Evolutionary conservation across 2,329 filamentous ascomycete genomes (phyloP), one percentile per base, ranked within the genome.

Genomic region (Ophiostoma angusticollis): DNA sequence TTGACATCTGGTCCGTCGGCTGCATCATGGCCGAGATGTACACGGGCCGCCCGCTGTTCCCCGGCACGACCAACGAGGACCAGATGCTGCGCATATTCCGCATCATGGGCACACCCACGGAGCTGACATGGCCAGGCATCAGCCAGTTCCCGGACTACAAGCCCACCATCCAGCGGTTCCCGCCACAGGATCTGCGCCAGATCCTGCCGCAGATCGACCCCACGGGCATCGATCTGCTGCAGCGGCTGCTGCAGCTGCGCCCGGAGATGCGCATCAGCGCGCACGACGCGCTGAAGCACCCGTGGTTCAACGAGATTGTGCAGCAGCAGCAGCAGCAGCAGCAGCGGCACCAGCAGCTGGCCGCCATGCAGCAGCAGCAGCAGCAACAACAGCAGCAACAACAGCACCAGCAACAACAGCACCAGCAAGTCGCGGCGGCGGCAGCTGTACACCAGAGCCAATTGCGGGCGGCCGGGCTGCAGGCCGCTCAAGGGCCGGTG

Each of bases 11-110:
- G 91, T 94, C 85, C 6, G 91, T 91, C 6, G 91, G 91, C 41
- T 98, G 91, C 60, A 98, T 98, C 67, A 96, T 98, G 91, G 91
- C 91, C 9, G 91, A 98, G 63, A 95, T 98, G 86, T 96, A 93
- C 60, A 95, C 89, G 0, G 91, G 91, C 4, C 75, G 91, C 14
- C 91, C 91, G 0, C 72, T 98, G 6, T 98, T 98, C 64, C 91
- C 91, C 0, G 91, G 91, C 42, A 98, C 91, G 2, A 95, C 91
- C 27, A 98, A 98, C 58, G 91, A 98, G 60, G 91, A 98, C 56
- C 91, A 98, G 59, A 78, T 96, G 37, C 73, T 93, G 47, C 86
- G 93, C 58, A 98, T 98, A 59, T 98, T 98, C 72, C 77, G 91
- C 43, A 80, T 98, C 45, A 98, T 98, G 91, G 91, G 91, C 45